Evolutionary conservation across 2,329 filamentous ascomycete genomes (phyloP), one percentile per base, ranked within the genome.

Genomic region (Iodosphaeria phyllophila): DNA sequence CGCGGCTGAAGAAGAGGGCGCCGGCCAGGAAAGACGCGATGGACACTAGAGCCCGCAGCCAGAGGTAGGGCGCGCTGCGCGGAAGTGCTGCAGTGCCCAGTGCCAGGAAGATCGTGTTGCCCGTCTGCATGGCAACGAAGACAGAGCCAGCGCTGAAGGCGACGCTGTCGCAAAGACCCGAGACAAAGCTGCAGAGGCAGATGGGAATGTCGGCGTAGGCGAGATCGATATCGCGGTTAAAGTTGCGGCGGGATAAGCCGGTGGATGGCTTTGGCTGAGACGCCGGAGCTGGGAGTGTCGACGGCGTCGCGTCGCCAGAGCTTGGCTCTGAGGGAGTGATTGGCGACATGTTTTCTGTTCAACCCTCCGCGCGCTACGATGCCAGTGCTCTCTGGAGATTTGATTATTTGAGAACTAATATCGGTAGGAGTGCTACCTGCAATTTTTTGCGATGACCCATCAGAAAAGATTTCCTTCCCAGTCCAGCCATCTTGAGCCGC

Each of bases 41-140:
- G 26, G 65, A 69, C 31, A 55, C 46, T 12, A 62, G 48, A 3
- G 60, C 60, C 29, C 55, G 60, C 25, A 60, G 46, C 61, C 58
- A 67, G 27, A 58, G 63, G 27, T 51, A 51, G 4, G 60, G 60
- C 29, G 62, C 48, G 29, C 48, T 49, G 12, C 50, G 40, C 3
- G 60, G 64, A 23, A 66, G 60, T 16, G 46, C 44, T 3, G 64
- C 57, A 8, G 63, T 58, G 28, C 64, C 65, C 13, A 73, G 59
- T 11, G 61, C 65, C 19, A 73, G 52, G 45, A 72, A 70, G 35
- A 73, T 60, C 7, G 67, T 72, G 44, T 73, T 73, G 19, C 66
- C 65, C 51, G 50, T 53, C 32, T 53, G 50, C 49, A 54, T 54
- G 22, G 44, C 47, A 13, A 51, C 51, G 27, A 51, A 51, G 23